Evolutionary conservation across 306 rosid species (phyloP).

Genomic region (Carpinus viminea): DNA sequence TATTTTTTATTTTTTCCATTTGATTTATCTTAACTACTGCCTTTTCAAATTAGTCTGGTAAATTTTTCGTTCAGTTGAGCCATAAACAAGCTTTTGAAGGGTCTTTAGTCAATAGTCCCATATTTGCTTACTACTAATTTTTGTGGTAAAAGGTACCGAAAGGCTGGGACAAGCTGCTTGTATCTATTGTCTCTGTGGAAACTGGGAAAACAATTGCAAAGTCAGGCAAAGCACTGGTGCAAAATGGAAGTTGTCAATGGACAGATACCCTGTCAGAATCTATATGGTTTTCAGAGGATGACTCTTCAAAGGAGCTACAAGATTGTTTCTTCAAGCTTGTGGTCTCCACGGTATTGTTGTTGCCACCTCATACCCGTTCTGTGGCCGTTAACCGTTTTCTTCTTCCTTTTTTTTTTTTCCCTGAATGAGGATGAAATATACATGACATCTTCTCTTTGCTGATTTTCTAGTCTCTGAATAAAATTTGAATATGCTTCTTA

Average conservation of each 20-base stretch:
- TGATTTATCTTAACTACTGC: neutral
- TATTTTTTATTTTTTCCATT: neutral
- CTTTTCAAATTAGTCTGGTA: neutral
- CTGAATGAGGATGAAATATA: neutral
- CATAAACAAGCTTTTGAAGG: neutral
- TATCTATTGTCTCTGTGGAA: constrained; percentile 47
- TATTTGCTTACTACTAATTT: neutral
- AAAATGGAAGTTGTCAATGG: constrained; percentile 64
- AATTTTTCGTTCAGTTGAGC: neutral
- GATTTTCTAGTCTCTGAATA: neutral
- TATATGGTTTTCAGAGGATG: constrained; percentile 42
- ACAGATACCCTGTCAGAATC: constrained; percentile 48
- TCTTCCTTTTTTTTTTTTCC: neutral
- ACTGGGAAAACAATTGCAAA: constrained; percentile 51
- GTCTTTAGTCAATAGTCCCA: constrained; percentile 2
- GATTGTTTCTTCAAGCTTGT: constrained; percentile 49
- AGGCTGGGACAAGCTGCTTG: constrained; percentile 71
- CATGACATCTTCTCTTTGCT: neutral
- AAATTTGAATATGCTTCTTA: neutral
- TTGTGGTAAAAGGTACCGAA: constrained; percentile 46
- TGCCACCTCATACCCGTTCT: neutral
- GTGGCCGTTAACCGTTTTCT: neutral
- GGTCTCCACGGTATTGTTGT: constrained; percentile 53
- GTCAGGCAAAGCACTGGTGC: constrained; percentile 45
- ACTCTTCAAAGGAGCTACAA: constrained; percentile 39